A percentile compares a stretch with the other conserved stretches of the same genome.
These are phyloP conservation scores for Amanita exitialis DNA, from an alignment of 768 basidiomycete species.

Conservation along the genomic window DNA sequence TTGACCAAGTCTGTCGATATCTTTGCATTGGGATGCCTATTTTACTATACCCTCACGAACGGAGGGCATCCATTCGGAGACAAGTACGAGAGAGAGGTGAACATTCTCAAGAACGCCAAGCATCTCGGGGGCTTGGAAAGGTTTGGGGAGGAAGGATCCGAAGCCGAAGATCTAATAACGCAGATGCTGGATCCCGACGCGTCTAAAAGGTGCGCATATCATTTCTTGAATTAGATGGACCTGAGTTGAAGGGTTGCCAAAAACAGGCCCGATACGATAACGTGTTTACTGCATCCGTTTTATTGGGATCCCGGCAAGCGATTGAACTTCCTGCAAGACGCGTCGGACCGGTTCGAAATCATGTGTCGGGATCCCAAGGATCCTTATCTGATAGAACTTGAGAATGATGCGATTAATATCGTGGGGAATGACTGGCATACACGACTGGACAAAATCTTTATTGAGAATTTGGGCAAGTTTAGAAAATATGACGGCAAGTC, in stretches of 20 bases:
- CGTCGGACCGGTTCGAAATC: constrained; percentile 95
- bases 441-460: constrained; percentile 79
- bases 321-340: constrained; percentile 91
- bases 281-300: constrained; percentile 88
- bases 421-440: constrained; percentile 90
- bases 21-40: constrained; percentile 92
- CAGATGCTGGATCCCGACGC: constrained; percentile 76
- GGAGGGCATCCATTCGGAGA: constrained; percentile 94
- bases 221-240: background rate
- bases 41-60: constrained; percentile 84
- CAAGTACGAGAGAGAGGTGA: constrained; percentile 85
- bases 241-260: background rate
- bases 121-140: constrained; percentile 59
- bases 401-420: constrained; percentile 55
- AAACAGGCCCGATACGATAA: constrained; percentile 75
- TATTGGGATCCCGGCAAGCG: constrained; percentile 91
- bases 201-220: constrained; percentile 49
- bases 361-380: constrained; percentile 93
- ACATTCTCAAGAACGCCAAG: constrained; percentile 81
- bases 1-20: constrained; percentile 95
- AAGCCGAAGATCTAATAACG: constrained; percentile 73
- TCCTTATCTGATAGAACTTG: constrained; percentile 61
- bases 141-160: constrained; percentile 91
- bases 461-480: constrained; percentile 94
- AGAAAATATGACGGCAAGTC: constrained; percentile 90